phyloP scores from a whole-genome alignment of 768 basidiomycete genomes.

The Mycena chlorophos region DNA sequence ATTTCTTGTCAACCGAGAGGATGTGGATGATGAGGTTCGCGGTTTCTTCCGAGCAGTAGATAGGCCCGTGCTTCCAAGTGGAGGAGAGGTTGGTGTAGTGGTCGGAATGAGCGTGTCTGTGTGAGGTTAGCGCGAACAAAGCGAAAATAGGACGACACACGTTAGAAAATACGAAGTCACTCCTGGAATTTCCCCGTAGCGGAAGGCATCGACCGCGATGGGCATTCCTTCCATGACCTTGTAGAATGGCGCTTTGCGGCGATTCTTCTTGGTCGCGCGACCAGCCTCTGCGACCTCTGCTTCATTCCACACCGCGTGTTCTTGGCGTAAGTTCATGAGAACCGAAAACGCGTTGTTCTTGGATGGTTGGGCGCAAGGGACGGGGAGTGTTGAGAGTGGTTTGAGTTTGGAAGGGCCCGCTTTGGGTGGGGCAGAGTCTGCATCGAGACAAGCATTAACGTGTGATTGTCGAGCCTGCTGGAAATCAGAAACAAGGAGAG shows the following conservation, averaged over 20 bases:
- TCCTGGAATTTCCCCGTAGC: conserved; percentile 87
- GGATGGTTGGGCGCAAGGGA: conserved; percentile 18
- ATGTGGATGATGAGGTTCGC: conserved; percentile 91
- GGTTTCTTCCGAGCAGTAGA: conserved; percentile 94
- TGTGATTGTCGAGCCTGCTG: conserved; percentile 51
- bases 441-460: conserved; percentile 56
- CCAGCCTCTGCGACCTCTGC: conserved; percentile 57
- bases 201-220: conserved; percentile 96
- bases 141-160: conserved; percentile 39
- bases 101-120: conserved; percentile 95
- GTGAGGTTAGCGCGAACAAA: conserved; percentile 18
- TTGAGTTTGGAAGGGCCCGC: conserved; percentile 20
- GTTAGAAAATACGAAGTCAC: conserved; percentile 87
- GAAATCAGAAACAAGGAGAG: background rate
- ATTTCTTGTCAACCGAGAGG: conserved; percentile 83
- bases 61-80: conserved; percentile 86
- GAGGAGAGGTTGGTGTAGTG: conserved; percentile 92
- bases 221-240: conserved; percentile 97
- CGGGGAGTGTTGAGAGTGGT: conserved; percentile 27
- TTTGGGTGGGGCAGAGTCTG: conserved; percentile 16
- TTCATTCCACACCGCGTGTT: conserved; percentile 84
- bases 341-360: conserved; percentile 62
- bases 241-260: conserved; percentile 89
- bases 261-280: conserved; percentile 46
- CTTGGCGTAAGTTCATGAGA: conserved; percentile 87